These are phyloP conservation scores for Axilococcus clingmanii DNA, from an alignment of 139 green algal species.

Conservation along the genomic window DNA sequence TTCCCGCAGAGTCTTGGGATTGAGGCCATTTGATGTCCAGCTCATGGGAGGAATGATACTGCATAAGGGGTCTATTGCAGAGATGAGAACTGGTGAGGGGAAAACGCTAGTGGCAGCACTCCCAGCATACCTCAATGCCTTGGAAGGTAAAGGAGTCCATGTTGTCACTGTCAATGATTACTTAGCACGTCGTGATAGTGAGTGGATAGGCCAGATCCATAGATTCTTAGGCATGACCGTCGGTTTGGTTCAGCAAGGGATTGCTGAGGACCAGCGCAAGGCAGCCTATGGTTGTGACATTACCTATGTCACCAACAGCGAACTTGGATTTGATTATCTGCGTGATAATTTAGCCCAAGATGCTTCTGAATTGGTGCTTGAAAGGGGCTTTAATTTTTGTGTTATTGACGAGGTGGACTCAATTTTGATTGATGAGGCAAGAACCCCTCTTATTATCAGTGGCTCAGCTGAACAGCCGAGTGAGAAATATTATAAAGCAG, in stretches of 20 bases:
- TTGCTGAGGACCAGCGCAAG: constrained; percentile 52
- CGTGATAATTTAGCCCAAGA: constrained; percentile 87
- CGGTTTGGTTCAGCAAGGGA: constrained; percentile 66
- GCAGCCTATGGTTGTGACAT: constrained; percentile 80
- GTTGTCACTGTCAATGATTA: constrained; percentile 99
- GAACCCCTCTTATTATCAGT: constrained; percentile 93
- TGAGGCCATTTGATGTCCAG: constrained; percentile 97
- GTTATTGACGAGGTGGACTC: constrained; percentile 98
- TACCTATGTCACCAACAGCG: constrained; percentile 96
- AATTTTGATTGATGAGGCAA: constrained; percentile 95
- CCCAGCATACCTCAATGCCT: constrained; percentile 93
- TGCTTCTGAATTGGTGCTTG: constrained; percentile 76
- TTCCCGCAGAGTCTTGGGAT: constrained; percentile 78
- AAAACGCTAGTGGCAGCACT: constrained; percentile 96
- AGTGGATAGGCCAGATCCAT: constrained; percentile 95
- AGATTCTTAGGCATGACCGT: constrained; percentile 88
- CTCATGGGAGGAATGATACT: constrained; percentile 95
- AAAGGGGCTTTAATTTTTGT: constrained; percentile 83
- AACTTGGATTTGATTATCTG: constrained; percentile 98
- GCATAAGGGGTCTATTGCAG: constrained; percentile 87
- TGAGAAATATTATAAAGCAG: constrained; percentile 73
- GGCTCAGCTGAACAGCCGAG: constrained; percentile 77
- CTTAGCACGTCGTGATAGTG: constrained; percentile 84
- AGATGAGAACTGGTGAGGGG: constrained; percentile 97
- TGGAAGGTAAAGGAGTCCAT: constrained; percentile 85